These are phyloP conservation scores for Rhamnella rubrinervis DNA, from an alignment of 331 rosid genomes.

Conservation along the genomic window DNA sequence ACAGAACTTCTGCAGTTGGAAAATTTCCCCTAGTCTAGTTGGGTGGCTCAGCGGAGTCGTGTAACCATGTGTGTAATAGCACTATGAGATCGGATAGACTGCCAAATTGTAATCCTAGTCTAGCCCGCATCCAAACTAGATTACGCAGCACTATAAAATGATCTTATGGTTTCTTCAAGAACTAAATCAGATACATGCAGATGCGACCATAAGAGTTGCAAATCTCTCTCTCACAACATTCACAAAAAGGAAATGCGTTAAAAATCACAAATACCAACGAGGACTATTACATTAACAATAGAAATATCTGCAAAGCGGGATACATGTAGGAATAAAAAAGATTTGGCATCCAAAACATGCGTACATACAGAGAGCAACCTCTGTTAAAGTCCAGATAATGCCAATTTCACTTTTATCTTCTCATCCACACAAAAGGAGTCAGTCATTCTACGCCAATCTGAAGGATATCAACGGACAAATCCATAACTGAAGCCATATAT, in stretches of 20 bases:
- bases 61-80: no score
- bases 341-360: conserved; percentile 22
- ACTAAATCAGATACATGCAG: no score
- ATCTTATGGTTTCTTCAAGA: no score
- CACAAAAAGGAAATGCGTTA: neutral
- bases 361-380: conserved; percentile 20
- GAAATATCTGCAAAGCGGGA: neutral
- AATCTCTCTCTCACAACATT: no score
- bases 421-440: conserved; percentile 20
- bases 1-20: no score
- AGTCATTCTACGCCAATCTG: conserved; percentile 32
- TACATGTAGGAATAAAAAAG: conserved; percentile 15
- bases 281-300: conserved; percentile 11
- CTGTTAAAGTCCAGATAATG: conserved; percentile 19
- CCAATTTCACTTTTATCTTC: conserved; percentile 18
- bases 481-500: conserved; percentile 10
- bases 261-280: neutral
- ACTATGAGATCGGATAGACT: no score
- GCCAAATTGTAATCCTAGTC: no score
- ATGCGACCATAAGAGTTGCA: no score
- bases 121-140: no score
- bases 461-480: neutral
- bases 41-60: no score
- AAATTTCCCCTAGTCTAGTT: no score
- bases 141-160: no score